Percentiles rank a stretch among this genome's conserved stretches.
Evolutionary conservation across 495 filamentous ascomycete species (phyloP).

Genomic region (Penicillium cosmopolitanum): DNA sequence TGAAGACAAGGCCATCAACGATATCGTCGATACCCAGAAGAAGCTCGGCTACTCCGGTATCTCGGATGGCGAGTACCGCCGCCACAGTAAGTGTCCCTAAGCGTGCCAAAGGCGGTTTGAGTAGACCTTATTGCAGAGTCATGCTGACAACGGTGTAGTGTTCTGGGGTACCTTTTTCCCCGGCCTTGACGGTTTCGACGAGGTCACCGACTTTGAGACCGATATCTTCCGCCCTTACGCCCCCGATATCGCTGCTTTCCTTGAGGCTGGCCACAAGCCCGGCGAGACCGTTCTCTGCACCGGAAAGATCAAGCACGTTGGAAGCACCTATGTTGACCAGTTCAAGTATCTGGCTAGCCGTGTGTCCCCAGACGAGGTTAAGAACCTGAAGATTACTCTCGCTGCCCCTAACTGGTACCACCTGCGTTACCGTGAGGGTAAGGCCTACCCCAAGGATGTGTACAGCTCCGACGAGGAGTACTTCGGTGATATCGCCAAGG

Average conservation of each 20-base stretch:
- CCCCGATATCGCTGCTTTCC: constrained; percentile 77
- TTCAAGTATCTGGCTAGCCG: constrained; percentile 69
- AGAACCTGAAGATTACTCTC: constrained; percentile 72
- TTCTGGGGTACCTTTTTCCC: constrained; percentile 80
- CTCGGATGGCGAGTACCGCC: constrained; percentile 76
- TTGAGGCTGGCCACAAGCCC: constrained; percentile 71
- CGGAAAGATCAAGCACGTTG: constrained; percentile 70
- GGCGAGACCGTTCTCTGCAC: constrained; percentile 75
- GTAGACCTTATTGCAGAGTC: no score
- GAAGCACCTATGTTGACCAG: constrained; percentile 64
- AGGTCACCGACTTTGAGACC: constrained; percentile 58
- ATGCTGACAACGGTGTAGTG: constrained; percentile 38
- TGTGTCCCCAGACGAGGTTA: constrained; percentile 60
- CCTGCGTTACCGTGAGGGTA: constrained; percentile 70
- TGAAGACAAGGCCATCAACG: constrained; percentile 69
- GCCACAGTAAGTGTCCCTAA: constrained; percentile 54
- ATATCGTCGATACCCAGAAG: constrained; percentile 66
- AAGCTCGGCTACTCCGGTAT: constrained; percentile 69
- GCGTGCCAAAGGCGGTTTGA: not conserved
- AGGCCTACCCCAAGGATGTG: constrained; percentile 66
- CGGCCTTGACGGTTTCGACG: constrained; percentile 70
- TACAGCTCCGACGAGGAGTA: constrained; percentile 71
- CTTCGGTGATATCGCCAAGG: constrained; percentile 74
- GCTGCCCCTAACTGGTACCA: constrained; percentile 77
- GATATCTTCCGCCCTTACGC: constrained; percentile 75